Conservation (phyloP, 495 filamentous ascomycete genomes). For the Hypoxylon fragiforme region DNA sequence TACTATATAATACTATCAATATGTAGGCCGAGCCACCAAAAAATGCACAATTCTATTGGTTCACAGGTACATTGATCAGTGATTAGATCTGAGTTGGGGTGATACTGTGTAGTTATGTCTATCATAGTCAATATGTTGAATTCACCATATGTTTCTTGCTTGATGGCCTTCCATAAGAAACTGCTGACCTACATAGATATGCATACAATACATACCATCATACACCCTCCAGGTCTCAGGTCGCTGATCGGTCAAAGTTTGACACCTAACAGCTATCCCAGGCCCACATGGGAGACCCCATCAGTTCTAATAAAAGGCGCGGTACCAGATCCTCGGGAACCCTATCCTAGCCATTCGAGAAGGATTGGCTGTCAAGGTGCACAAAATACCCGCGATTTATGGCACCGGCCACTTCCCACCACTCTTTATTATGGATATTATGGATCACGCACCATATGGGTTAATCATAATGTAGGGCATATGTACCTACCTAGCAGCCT, state of each 20-base stretch:
- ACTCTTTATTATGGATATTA: not conserved
- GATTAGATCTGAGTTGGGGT: too few relatives aligned
- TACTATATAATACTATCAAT: too few relatives aligned
- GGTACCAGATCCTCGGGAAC: slow-evolving; percentile 41
- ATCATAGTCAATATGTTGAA: too few relatives aligned
- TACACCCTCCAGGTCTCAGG: slow-evolving; percentile 1
- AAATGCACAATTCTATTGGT: too few relatives aligned
- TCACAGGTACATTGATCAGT: too few relatives aligned
- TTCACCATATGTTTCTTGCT: too few relatives aligned
- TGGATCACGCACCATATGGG: not conserved
- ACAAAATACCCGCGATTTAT: slow-evolving; percentile 22
- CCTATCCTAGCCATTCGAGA: slow-evolving; percentile 9
- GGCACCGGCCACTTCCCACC: slow-evolving; percentile 12
- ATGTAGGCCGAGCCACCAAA: too few relatives aligned
- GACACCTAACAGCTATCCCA: slow-evolving; percentile 25
- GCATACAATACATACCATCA: too few relatives aligned
- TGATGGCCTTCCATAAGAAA: slow-evolving; percentile 4
- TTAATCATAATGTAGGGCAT: not conserved
- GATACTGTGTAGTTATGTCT: too few relatives aligned
- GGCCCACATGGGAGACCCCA: slow-evolving; percentile 30
- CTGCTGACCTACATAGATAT: not conserved
- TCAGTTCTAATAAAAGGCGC: slow-evolving; percentile 37
- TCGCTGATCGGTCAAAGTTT: slow-evolving; percentile 10
- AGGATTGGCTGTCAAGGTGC: slow-evolving; percentile 27
- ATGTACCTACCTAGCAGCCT: not conserved